Percentiles rank a stretch among this genome's conserved stretches.
Conservation (phyloP, 192 early-diverging fungal genomes). For the Coemansia sp. region DNA sequence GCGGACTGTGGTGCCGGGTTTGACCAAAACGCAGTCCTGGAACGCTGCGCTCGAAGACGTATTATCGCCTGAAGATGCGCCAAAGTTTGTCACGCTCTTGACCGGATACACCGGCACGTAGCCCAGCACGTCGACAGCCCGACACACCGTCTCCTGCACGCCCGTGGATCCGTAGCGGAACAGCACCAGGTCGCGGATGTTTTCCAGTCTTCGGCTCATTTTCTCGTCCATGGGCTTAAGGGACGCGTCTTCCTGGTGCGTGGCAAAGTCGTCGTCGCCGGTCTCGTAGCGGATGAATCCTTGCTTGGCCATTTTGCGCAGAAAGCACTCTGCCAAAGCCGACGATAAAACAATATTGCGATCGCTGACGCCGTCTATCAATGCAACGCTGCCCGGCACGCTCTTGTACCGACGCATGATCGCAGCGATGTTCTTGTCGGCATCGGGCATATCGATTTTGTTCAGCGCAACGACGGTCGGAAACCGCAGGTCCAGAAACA, state of each 20-base stretch:
- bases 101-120: constrained; percentile 77
- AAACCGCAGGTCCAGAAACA: constrained; percentile 76
- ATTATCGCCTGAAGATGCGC: constrained; percentile 13
- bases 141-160: constrained; percentile 69
- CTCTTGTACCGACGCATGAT: constrained; percentile 69
- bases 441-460: constrained; percentile 84
- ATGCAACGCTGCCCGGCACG: not conserved
- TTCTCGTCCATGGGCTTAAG: constrained; percentile 64
- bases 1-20: constrained; percentile 72
- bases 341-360: constrained; percentile 64
- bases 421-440: constrained; percentile 79
- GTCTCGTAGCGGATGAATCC: constrained; percentile 58
- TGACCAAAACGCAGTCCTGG: constrained; percentile 72
- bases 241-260: constrained; percentile 33
- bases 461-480: constrained; percentile 83
- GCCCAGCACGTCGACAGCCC: constrained; percentile 66
- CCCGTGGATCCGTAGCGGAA: constrained; percentile 84
- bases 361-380: constrained; percentile 32
- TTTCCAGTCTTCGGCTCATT: constrained; percentile 55
- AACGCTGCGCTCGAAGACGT: constrained; percentile 52
- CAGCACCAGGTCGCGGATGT: constrained; percentile 74
- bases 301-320: constrained; percentile 65
- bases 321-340: constrained; percentile 66
- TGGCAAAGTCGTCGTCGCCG: constrained; percentile 61
- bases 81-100: constrained; percentile 71